Percentiles rank a stretch among this genome's conserved stretches.
These are phyloP conservation scores for Aspergillus fischeri DNA, from an alignment of 2,329 filamentous ascomycete genomes.

Conservation along the genomic window DNA sequence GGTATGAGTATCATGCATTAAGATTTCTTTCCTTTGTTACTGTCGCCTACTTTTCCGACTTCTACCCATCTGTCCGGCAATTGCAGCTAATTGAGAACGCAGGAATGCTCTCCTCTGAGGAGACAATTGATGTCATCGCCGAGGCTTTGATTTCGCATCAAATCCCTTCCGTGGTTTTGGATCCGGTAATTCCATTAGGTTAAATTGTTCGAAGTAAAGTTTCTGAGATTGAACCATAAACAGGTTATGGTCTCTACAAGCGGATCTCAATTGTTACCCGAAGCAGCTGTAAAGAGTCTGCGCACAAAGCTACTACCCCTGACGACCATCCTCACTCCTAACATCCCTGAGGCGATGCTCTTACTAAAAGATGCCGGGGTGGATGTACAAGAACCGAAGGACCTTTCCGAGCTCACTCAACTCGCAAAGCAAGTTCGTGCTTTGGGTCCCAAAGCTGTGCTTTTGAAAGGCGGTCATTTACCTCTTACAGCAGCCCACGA, in stretches of 20 bases:
- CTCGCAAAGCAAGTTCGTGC: slow-evolving; percentile 63
- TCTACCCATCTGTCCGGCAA: not conserved
- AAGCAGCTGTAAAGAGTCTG: slow-evolving; percentile 38
- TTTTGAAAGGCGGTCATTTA: slow-evolving; percentile 89
- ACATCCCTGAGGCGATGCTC: slow-evolving; percentile 46
- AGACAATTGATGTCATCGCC: slow-evolving; percentile 66
- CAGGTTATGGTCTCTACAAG: slow-evolving; percentile 77
- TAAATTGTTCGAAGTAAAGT: not conserved
- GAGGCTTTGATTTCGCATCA: slow-evolving; percentile 57
- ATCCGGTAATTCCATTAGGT: slow-evolving; percentile 56
- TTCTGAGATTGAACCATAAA: slow-evolving; percentile 12
- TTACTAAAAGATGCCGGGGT: slow-evolving; percentile 40
- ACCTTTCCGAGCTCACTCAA: slow-evolving; percentile 62
- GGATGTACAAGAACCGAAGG: slow-evolving; percentile 46
- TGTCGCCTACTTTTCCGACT: not conserved
- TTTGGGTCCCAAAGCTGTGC: slow-evolving; percentile 72
- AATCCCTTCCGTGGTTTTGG: slow-evolving; percentile 61
- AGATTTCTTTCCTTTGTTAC: not conserved
- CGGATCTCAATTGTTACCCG: slow-evolving; percentile 44
- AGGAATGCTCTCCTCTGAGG: slow-evolving; percentile 79
- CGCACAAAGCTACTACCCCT: slow-evolving; percentile 40
- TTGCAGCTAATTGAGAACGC: slow-evolving; percentile 2
- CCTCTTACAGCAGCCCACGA: slow-evolving; percentile 64
- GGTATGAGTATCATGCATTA: slow-evolving; percentile 50
- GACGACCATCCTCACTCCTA: slow-evolving; percentile 45